phyloP scores from a whole-genome alignment of 75 land plant species.

The Larix kaempferi region DNA sequence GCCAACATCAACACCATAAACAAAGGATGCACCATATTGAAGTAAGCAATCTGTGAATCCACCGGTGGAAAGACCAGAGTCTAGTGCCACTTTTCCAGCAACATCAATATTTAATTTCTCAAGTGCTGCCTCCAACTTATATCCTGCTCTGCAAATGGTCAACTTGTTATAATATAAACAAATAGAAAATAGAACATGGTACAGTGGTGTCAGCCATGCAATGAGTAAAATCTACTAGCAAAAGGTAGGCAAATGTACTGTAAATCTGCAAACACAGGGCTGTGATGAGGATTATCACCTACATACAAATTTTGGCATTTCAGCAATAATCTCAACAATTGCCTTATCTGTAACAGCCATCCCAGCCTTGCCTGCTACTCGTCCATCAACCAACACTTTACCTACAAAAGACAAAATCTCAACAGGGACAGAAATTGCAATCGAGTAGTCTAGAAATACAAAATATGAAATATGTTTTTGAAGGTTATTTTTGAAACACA shows the following conservation, averaged over 20 bases:
- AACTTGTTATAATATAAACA: not conserved
- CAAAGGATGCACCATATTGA: constrained; percentile 85
- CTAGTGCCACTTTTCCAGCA: constrained; percentile 80
- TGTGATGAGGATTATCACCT: constrained; percentile 53
- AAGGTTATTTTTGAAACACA: not conserved
- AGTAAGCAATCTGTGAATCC: constrained; percentile 98
- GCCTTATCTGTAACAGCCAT: constrained; percentile 68
- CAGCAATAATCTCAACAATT: constrained; percentile 72
- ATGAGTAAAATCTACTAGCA: not conserved
- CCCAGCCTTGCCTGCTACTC: constrained; percentile 73
- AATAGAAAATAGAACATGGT: no score
- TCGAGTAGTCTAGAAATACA: not conserved
- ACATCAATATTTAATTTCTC: constrained; percentile 74
- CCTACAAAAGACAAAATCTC: constrained; percentile 36
- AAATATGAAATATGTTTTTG: not conserved
- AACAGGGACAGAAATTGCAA: not conserved
- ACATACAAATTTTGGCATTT: constrained; percentile 96
- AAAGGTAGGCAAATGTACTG: constrained; percentile 9
- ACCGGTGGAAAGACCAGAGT: constrained; percentile 96
- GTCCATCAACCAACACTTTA: constrained; percentile 89
- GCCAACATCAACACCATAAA: constrained; percentile 98
- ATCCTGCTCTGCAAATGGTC: constrained; percentile 73
- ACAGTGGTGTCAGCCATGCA: not conserved
- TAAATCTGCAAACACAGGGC: not conserved
- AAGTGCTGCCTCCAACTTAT: constrained; percentile 94